These are phyloP conservation scores for Dioscorea alata DNA, from an alignment of 106 monocot species.

Conservation along the genomic window DNA sequence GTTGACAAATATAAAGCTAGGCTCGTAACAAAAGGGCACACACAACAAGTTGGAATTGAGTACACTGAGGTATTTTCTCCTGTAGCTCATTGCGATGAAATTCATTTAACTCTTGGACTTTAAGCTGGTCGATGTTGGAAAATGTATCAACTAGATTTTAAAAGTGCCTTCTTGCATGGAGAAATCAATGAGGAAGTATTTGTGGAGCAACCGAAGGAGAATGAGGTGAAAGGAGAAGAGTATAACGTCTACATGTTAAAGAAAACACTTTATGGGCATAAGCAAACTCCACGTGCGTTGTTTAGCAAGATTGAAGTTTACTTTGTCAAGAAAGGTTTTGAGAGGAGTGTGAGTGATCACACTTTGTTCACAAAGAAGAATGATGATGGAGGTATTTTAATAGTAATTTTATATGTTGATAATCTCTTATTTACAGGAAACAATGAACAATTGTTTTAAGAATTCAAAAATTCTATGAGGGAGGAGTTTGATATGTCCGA, in stretches of 20 bases:
- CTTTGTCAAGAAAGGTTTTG: too few relatives aligned
- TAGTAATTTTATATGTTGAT: background rate
- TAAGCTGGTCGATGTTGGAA: too few relatives aligned
- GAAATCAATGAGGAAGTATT: conserved; percentile 9
- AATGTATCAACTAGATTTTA: too few relatives aligned
- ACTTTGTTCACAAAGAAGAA: too few relatives aligned
- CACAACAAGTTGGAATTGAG: background rate
- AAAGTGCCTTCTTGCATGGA: conserved; percentile 9
- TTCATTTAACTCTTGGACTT: too few relatives aligned
- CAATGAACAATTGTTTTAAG: background rate
- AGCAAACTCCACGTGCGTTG: too few relatives aligned
- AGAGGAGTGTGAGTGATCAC: too few relatives aligned
- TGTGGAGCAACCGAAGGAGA: background rate
- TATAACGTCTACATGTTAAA: background rate
- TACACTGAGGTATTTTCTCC: too few relatives aligned
- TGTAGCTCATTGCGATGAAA: too few relatives aligned
- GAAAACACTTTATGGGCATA: background rate
- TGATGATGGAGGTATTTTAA: too few relatives aligned
- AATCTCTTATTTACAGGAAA: background rate
- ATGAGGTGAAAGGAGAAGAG: background rate
- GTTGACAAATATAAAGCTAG: conserved; percentile 1
- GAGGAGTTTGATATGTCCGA: background rate
- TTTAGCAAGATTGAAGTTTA: too few relatives aligned
- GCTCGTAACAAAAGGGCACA: conserved; percentile 2
- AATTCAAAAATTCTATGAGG: background rate